Evolutionary conservation across 2,329 filamentous ascomycete species (phyloP).

Genomic region (Penicillium sp.): DNA sequence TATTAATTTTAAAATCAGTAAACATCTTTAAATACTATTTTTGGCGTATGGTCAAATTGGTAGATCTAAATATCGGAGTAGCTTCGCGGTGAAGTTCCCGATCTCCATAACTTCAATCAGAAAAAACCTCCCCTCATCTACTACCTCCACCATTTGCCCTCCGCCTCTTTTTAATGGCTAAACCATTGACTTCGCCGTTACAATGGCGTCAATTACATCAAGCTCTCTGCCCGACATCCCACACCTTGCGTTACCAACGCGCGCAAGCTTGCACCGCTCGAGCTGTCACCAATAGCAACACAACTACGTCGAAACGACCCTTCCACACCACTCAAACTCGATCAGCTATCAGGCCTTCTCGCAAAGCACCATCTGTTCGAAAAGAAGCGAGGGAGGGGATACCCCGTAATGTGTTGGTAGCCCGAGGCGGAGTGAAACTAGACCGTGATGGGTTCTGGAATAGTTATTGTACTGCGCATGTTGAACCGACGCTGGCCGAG

Average conservation of each 20-base stretch:
- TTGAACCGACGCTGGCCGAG: not conserved
- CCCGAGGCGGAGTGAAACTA: not conserved
- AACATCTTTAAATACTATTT: not conserved
- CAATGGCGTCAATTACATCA: slow-evolving; percentile 17
- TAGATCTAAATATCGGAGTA: not conserved
- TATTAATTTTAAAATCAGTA: not conserved
- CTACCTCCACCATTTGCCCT: not conserved
- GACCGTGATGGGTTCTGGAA: slow-evolving; percentile 4
- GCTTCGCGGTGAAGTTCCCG: not conserved
- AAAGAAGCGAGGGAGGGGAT: not conserved
- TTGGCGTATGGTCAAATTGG: not conserved
- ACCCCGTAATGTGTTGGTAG: not conserved
- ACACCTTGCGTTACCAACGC: not conserved
- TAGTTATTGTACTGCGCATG: not conserved
- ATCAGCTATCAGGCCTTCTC: not conserved
- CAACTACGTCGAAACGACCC: not conserved
- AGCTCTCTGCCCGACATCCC: not conserved
- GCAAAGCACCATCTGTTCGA: not conserved
- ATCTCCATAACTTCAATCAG: slow-evolving; percentile 15
- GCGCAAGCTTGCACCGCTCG: slow-evolving; percentile 2
- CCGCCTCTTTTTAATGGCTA: slow-evolving; percentile 15
- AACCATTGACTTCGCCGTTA: slow-evolving; percentile 14
- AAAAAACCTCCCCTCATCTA: slow-evolving; percentile 3
- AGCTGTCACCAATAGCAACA: not conserved
- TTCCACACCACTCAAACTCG: slow-evolving; percentile 15